These are phyloP conservation scores for Mitragyna speciosa DNA, from an alignment of 257 asterid genomes.

Conservation along the genomic window DNA sequence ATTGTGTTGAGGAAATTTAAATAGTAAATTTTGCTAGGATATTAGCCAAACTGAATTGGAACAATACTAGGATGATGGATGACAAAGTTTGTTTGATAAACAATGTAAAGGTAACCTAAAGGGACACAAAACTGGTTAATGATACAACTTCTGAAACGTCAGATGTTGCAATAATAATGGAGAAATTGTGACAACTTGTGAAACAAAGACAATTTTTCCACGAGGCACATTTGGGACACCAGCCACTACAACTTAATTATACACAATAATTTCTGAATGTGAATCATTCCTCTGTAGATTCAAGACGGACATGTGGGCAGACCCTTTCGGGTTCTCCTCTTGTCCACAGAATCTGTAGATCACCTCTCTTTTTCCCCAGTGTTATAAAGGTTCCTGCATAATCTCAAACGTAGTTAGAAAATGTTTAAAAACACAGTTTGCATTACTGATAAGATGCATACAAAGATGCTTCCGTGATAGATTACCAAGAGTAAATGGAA, in stretches of 20 bases:
- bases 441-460: background rate
- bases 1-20: too few species aligned
- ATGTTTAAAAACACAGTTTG: background rate
- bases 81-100: background rate
- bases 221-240: background rate
- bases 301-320: constrained; percentile 70
- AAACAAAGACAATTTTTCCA: background rate
- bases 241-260: background rate
- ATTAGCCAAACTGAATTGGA: too few species aligned
- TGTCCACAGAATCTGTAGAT: constrained; percentile 62
- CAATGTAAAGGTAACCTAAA: background rate
- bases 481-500: constrained; percentile 81
- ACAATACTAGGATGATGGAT: too few species aligned
- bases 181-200: background rate
- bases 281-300: constrained; percentile 44
- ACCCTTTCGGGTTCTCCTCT: constrained; percentile 77
- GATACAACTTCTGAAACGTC: background rate
- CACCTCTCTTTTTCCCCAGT: constrained; percentile 70
- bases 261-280: constrained; percentile 19
- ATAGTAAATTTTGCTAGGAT: too few species aligned
- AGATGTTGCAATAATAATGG: background rate
- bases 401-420: background rate
- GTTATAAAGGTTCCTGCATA: constrained; percentile 62
- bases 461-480: background rate
- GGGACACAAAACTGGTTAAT: background rate